Evolutionary conservation across 2,329 filamentous ascomycete genomes (phyloP), one percentile per base, ranked within the genome.

Genomic region (Talaromyces sp.): DNA sequence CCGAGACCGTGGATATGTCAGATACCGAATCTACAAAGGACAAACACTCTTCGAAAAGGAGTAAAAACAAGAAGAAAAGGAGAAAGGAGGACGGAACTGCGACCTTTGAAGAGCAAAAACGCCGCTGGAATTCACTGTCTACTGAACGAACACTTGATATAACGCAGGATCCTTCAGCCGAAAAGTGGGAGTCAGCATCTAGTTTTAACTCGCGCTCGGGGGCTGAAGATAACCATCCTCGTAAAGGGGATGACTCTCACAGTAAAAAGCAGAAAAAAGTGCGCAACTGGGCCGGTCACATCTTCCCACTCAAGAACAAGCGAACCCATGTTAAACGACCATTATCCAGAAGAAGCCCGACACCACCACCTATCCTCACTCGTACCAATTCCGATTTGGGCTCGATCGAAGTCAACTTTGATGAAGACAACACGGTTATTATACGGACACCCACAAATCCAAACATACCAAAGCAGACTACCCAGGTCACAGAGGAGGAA

Each of bases 191-290:
- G 19, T 66, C 65, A 43, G 57, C 65, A n/a, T 66, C 65, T 16
- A 66, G 65, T 50, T 58, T 48, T 37, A 50, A 62, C 39, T 66
- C 65, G n/a, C 62, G 59, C 14, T 65, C 63, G 2, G 63, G 58
- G 5, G 45, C 27, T 9, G 65, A 66, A 50, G 64, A 62, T 27
- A 7, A 19, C 7, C 13, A 35, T 9, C 33, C 41, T 35, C 33
- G 39, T 37, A 62, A 41, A 65, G n/a, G 31, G 39, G 58, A 62
- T 24, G 39, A 7, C 27, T 52, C 24, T 56, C 61, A 63, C 22
- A 47, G 31, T 37, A 85, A 83, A 78, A 85, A 85, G 67, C 85
- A 88, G 73, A 93, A 91, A 78, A 90, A 90, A 75, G 90, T 94
- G 65, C 92, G 91, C 72, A 82, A 80, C 13, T 85, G 83, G 83